Conservation (phyloP, 805 yeast genomes). For the Cyberlindnera amylophila region DNA sequence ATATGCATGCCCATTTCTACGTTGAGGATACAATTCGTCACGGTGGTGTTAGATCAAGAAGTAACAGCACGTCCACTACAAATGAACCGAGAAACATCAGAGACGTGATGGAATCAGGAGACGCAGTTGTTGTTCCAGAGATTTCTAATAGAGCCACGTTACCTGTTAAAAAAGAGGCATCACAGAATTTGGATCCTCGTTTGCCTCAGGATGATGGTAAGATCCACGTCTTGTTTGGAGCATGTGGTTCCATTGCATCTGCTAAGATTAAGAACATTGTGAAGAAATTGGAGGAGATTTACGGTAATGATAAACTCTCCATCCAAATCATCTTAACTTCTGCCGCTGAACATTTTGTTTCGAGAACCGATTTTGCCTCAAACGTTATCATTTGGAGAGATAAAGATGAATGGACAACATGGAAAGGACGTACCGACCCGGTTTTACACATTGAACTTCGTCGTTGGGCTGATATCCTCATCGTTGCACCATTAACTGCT, state of each 20-base stretch:
- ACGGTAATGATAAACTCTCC: slow-evolving; percentile 67
- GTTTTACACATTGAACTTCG: slow-evolving; percentile 92
- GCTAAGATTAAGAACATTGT: slow-evolving; percentile 75
- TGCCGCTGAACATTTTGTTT: slow-evolving; percentile 77
- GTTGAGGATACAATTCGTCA: slow-evolving; percentile 65
- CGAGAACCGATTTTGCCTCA: slow-evolving; percentile 46
- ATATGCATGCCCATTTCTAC: slow-evolving; percentile 76
- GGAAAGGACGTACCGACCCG: slow-evolving; percentile 82
- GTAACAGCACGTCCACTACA: slow-evolving; percentile 25
- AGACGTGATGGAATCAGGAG: slow-evolving; percentile 9
- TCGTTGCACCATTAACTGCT: slow-evolving; percentile 93
- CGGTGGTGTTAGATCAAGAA: slow-evolving; percentile 32
- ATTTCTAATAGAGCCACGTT: neutral
- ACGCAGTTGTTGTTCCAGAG: slow-evolving; percentile 9
- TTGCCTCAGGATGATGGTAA: slow-evolving; percentile 82
- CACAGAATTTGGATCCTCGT: slow-evolving; percentile 55
- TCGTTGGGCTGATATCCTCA: slow-evolving; percentile 92
- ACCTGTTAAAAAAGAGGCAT: slow-evolving; percentile 33
- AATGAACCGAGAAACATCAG: slow-evolving; percentile 16
- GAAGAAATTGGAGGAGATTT: slow-evolving; percentile 75
- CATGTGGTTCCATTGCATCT: slow-evolving; percentile 86
- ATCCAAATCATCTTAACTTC: slow-evolving; percentile 84
- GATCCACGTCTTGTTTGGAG: slow-evolving; percentile 79
- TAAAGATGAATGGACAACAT: slow-evolving; percentile 89
- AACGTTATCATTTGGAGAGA: slow-evolving; percentile 90